A percentile compares a stretch with the other conserved stretches of the same genome.
Conservation (phyloP, 192 early-diverging fungal species). For the Rhizophagus prolifer region DNA sequence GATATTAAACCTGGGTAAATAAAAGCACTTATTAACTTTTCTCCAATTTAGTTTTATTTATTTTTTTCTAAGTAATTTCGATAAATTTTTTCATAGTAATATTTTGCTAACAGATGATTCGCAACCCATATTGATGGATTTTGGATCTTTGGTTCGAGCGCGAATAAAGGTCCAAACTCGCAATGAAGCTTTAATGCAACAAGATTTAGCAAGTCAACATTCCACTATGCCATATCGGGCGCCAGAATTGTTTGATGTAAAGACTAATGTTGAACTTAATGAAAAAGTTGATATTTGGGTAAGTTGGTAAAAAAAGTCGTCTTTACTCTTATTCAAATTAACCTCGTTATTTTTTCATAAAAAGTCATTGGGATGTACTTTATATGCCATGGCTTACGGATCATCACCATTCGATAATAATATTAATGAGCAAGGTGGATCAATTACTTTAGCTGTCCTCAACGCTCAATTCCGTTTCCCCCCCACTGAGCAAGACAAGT, state of each 20-base stretch:
- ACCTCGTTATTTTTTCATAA: too few relatives aligned
- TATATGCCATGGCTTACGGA: conserved; percentile 72
- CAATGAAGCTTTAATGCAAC: conserved; percentile 61
- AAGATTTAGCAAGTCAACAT: conserved; percentile 69
- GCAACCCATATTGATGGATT: conserved; percentile 71
- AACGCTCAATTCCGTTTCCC: conserved; percentile 63
- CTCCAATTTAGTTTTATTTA: neutral
- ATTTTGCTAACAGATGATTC: conserved; percentile 67
- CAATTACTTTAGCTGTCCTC: conserved; percentile 69
- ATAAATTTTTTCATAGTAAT: conserved; percentile 41
- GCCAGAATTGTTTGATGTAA: conserved; percentile 80
- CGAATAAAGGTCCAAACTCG: conserved; percentile 55
- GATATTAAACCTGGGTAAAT: conserved; percentile 72
- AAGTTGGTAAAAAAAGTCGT: neutral
- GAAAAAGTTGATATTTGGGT: conserved; percentile 80
- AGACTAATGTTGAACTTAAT: conserved; percentile 55
- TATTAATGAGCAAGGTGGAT: conserved; percentile 64
- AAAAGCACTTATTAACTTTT: neutral
- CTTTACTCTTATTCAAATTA: too few relatives aligned
- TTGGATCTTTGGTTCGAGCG: conserved; percentile 66
- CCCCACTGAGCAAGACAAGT: conserved; percentile 29
- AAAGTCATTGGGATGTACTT: conserved; percentile 65
- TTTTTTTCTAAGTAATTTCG: too few relatives aligned
- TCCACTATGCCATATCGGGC: conserved; percentile 77
- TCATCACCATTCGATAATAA: conserved; percentile 71